These are phyloP conservation scores for Conoideocrella luteorostrata DNA, from an alignment of 2,329 filamentous ascomycete species.

Conservation along the genomic window DNA sequence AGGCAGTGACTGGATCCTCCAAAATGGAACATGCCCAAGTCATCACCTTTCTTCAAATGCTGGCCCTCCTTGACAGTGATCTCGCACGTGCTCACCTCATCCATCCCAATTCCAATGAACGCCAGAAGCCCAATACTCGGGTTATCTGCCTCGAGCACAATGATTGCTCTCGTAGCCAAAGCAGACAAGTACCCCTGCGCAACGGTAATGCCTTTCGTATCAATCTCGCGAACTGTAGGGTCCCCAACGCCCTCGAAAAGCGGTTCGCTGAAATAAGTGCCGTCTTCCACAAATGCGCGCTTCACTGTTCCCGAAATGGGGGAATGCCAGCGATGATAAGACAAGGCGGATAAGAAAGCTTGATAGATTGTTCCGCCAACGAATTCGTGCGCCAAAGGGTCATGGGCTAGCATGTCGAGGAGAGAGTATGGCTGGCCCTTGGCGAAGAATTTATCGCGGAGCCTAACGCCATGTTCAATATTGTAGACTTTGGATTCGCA, in stretches of 20 bases:
- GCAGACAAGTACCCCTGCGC: constrained; percentile 62
- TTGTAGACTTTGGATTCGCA: constrained; percentile 59
- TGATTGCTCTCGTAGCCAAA: constrained; percentile 62
- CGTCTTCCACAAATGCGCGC: constrained; percentile 51
- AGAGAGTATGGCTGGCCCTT: constrained; percentile 65
- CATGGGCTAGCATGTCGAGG: constrained; percentile 54
- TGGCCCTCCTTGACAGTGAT: constrained; percentile 62
- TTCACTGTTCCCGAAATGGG: constrained; percentile 58
- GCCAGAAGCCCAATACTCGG: constrained; percentile 60
- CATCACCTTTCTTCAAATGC: constrained; percentile 60
- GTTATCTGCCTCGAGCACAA: constrained; percentile 66
- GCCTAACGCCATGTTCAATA: constrained; percentile 41
- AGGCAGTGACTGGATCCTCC: constrained; percentile 67
- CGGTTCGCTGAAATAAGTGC: constrained; percentile 62
- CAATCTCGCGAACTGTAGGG: constrained; percentile 25
- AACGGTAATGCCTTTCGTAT: constrained; percentile 35
- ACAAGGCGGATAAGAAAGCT: constrained; percentile 60
- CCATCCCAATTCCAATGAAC: constrained; percentile 69
- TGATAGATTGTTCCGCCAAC: constrained; percentile 62
- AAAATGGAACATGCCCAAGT: constrained; percentile 75
- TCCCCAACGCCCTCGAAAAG: constrained; percentile 30
- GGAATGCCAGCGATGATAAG: constrained; percentile 67
- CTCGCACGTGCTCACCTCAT: constrained; percentile 68
- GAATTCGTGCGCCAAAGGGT: constrained; percentile 47
- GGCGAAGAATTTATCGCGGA: constrained; percentile 59